phyloP scores from a whole-genome alignment of 257 asterid species.

The Capsicum rhomboideum region DNA sequence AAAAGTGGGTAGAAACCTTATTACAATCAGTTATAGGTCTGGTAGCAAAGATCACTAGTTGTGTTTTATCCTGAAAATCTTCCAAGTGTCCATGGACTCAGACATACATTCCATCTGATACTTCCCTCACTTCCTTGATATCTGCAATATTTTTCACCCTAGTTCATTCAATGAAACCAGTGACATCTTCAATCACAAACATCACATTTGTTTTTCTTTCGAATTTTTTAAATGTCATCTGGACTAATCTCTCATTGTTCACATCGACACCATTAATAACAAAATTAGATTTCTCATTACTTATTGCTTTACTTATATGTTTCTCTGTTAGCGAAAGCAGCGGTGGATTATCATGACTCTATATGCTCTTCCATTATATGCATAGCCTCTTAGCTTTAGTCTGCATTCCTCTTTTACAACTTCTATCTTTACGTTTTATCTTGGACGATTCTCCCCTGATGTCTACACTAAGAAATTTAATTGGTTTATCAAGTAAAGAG shows the following conservation, averaged over 20 bases:
- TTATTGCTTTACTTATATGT: slow-evolving; percentile 59
- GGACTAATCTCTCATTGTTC: slow-evolving; percentile 58
- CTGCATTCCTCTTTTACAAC: too few relatives aligned
- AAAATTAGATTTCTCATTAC: slow-evolving; percentile 54
- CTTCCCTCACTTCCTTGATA: slow-evolving; percentile 47
- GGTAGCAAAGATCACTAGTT: slow-evolving; percentile 53
- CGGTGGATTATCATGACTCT: slow-evolving; percentile 70
- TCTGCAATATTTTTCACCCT: slow-evolving; percentile 66
- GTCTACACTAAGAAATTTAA: too few relatives aligned
- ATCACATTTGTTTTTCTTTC: slow-evolving; percentile 50
- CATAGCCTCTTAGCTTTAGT: too few relatives aligned
- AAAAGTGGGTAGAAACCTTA: slow-evolving; percentile 67
- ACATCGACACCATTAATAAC: slow-evolving; percentile 72
- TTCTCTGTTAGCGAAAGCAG: slow-evolving; percentile 77
- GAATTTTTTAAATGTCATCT: too few relatives aligned
- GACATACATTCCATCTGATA: slow-evolving; percentile 53
- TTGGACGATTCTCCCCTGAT: too few relatives aligned
- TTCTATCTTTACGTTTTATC: too few relatives aligned
- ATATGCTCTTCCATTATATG: too few relatives aligned
- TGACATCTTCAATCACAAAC: slow-evolving; percentile 76
- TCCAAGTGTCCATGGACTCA: slow-evolving; percentile 70
- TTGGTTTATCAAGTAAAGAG: too few relatives aligned
- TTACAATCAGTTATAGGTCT: slow-evolving; percentile 68
- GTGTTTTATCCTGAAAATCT: slow-evolving; percentile 48
- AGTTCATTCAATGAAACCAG: slow-evolving; percentile 67